A percentile compares a stretch with the other conserved stretches of the same genome.
Conservation (phyloP, 495 filamentous ascomycete species). For the Hyphodiscus hymeniophilus region DNA sequence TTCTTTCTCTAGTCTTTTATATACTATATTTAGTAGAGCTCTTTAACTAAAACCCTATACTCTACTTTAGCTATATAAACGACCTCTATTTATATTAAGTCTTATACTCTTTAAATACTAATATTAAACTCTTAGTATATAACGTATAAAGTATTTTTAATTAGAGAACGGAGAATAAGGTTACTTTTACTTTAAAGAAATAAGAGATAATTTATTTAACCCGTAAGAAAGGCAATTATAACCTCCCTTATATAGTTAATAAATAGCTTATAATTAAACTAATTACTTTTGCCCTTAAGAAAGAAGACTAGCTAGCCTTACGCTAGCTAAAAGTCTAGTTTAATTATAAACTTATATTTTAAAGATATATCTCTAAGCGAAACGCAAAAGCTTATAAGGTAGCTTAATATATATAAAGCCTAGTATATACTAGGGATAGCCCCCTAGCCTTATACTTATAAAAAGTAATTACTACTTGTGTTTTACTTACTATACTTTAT, state of each 20-base stretch:
- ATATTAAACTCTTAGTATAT: neutral
- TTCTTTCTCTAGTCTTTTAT: neutral
- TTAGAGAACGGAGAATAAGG: neutral
- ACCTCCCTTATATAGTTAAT: neutral
- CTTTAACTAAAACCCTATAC: neutral
- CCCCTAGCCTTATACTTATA: neutral
- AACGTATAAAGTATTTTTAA: neutral
- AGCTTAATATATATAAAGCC: neutral
- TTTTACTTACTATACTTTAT: neutral
- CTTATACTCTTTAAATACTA: neutral
- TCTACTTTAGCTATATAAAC: neutral
- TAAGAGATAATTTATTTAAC: neutral
- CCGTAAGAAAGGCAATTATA: neutral
- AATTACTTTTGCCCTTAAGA: neutral
- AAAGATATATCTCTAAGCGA: neutral
- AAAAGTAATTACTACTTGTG: constrained; percentile 1
- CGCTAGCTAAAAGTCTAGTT: neutral
- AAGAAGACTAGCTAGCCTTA: neutral
- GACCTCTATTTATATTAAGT: neutral
- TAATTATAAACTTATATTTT: neutral
- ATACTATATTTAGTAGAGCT: neutral
- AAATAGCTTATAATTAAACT: neutral
- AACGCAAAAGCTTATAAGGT: neutral
- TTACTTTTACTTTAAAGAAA: neutral
- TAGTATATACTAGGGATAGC: neutral